These are phyloP conservation scores for Cotoneaster glaucophyllus DNA, from an alignment of 306 rosid species.

Conservation along the genomic window DNA sequence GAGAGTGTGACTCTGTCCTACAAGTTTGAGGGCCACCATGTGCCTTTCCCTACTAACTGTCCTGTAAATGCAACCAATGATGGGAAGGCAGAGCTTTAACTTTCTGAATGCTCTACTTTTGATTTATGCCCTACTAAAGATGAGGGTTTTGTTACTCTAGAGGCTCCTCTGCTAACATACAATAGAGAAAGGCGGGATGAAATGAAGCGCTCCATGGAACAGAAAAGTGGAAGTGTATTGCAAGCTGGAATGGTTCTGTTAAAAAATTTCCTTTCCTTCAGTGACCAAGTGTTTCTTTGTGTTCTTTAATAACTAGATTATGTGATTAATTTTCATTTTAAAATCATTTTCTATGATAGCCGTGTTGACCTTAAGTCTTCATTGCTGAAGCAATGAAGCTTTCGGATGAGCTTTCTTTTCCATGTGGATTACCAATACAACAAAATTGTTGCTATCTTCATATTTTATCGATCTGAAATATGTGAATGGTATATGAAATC, in stretches of 20 bases:
- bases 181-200: slow-evolving; percentile 49
- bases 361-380: too few relatives aligned
- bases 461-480: not conserved
- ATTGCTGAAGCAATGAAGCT: not conserved
- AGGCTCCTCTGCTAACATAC: slow-evolving; percentile 20
- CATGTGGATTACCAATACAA: not conserved
- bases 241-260: slow-evolving; percentile 58
- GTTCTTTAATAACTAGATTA: not conserved
- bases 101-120: slow-evolving; percentile 14
- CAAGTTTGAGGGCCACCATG: not conserved
- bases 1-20: not conserved
- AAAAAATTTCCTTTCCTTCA: slow-evolving; percentile 31
- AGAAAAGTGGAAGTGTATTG: not conserved
- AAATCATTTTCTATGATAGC: not conserved
- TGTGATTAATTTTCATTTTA: not conserved
- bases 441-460: not conserved
- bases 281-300: slow-evolving; percentile 44
- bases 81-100: slow-evolving; percentile 3
- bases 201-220: slow-evolving; percentile 15
- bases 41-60: not conserved
- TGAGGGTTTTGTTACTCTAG: slow-evolving; percentile 8
- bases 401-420: not conserved
- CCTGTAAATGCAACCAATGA: not conserved
- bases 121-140: slow-evolving; percentile 51
- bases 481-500: not conserved